Base-by-base conservation (phyloP, 129 eudicot species). In the Lonicera japonica region DNA sequence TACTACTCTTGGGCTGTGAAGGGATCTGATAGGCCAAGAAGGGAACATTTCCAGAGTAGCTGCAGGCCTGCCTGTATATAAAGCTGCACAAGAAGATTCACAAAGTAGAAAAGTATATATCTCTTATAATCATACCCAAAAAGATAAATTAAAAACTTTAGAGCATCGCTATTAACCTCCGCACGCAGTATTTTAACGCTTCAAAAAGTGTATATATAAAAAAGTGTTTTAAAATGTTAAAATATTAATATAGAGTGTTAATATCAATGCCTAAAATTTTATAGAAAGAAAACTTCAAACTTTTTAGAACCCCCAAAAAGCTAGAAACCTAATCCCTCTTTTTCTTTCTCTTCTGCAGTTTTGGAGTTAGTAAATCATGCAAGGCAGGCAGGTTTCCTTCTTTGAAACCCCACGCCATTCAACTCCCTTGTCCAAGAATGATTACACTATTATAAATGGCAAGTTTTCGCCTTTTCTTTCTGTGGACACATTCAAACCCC, bases 31-130 rank as follows among this genome's bases (percentile, higher is more conserved):
- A 74, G 95, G 98, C 98, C 95, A 92, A 72, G 98, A 92, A 77
- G 98, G 96, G 77, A 92, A 92, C 91, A 94, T 94, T 46, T 94
- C 95, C 86, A 87, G 84, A 62, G 96, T 94, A 51, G 98, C 96
- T 63, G 96, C 91, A 73, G 97, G 95, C 57, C 73, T 85, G 66
- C 64, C 73, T 55, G 83, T 66, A 76, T 70, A 84, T 79, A 84
- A 81, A 86, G 96, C 96, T 92, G 96, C 89, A 90, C 55, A 76
- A 51, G 72, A 59, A 81, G n/a, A n/a, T n/a, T 76, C 89, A 82
- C 73, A 73, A 67, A 60, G 1, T 10, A 63, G 68, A 63, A 79
- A 72, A 58, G 8, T 43, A 43, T 43, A 29, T 29, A 75, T 61
- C 75, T 83, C 71, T 54, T 45, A 75, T 68, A 51, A 78, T 80